These are phyloP conservation scores for Delonix regia DNA, from an alignment of 306 rosid species.

Conservation along the genomic window DNA sequence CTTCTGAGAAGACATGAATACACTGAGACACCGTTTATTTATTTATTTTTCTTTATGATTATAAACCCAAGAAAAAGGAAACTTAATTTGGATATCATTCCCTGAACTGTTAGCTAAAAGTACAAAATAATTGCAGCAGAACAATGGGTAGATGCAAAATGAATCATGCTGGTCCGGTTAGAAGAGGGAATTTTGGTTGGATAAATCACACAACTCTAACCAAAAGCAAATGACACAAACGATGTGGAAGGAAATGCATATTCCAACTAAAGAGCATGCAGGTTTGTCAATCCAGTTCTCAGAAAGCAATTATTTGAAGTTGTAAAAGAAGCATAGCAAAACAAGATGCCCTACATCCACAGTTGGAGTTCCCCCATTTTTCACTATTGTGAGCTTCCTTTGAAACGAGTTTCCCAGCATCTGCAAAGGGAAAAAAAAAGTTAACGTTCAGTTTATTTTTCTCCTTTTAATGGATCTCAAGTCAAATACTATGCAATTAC, in stretches of 20 bases:
- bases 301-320: slow-evolving; percentile 4
- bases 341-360: slow-evolving; percentile 57
- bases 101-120: neutral
- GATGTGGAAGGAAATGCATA: slow-evolving; percentile 22
- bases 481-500: slow-evolving; percentile 9
- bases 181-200: neutral
- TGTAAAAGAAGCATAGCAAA: slow-evolving; percentile 23
- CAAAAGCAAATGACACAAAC: neutral
- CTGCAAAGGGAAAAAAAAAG: slow-evolving; percentile 41
- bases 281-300: slow-evolving; percentile 3
- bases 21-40: neutral
- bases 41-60: slow-evolving; percentile 16
- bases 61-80: slow-evolving; percentile 13
- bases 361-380: slow-evolving; percentile 63
- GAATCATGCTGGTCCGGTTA: neutral
- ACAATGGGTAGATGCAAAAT: neutral
- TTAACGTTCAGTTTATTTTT: neutral
- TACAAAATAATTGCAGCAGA: neutral
- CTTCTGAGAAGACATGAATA: neutral
- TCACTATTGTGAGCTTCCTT: slow-evolving; percentile 77
- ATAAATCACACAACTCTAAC: neutral
- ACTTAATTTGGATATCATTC: neutral
- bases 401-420: slow-evolving; percentile 90
- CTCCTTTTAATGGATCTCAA: slow-evolving; percentile 7
- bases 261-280: neutral